Conservation (phyloP, 2,329 filamentous ascomycete genomes). For the Plectosphaerella plurivora region DNA sequence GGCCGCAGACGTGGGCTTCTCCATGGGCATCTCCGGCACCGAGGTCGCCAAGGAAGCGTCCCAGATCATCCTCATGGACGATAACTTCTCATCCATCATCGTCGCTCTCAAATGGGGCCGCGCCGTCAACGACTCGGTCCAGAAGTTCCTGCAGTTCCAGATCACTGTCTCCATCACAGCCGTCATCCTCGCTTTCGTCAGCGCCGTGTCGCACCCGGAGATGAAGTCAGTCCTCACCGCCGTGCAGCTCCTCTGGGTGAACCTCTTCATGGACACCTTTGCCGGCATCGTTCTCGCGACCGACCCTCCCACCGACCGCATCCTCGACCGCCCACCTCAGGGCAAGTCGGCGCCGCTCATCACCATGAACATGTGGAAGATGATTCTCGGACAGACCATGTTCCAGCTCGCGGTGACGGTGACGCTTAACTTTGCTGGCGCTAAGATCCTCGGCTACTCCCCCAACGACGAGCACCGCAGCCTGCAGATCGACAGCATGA, state of each 20-base stretch:
- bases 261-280: constrained; percentile 61
- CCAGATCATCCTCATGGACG: constrained; percentile 58
- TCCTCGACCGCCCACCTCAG: constrained; percentile 44
- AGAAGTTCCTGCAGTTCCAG: constrained; percentile 62
- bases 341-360: constrained; percentile 10
- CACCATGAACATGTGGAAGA: constrained; percentile 49
- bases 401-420: constrained; percentile 56
- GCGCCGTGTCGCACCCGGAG: constrained; percentile 46
- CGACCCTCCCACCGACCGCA: constrained; percentile 24
- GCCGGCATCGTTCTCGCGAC: constrained; percentile 44
- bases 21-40: constrained; percentile 63
- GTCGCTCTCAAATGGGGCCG: constrained; percentile 59
- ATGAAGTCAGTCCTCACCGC: constrained; percentile 52
- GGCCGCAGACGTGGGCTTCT: constrained; percentile 62
- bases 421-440: constrained; percentile 51
- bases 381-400: constrained; percentile 59
- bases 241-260: constrained; percentile 59
- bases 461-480: constrained; percentile 31
- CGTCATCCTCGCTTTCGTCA: constrained; percentile 54
- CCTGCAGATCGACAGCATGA: constrained; percentile 49
- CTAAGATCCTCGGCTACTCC: constrained; percentile 48
- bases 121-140: constrained; percentile 58
- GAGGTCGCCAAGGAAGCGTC: constrained; percentile 61
- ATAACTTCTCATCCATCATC: constrained; percentile 60
- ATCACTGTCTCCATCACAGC: constrained; percentile 62